Conservation (phyloP, 176 grass and related monocot species). For the Oryza meyeriana region DNA sequence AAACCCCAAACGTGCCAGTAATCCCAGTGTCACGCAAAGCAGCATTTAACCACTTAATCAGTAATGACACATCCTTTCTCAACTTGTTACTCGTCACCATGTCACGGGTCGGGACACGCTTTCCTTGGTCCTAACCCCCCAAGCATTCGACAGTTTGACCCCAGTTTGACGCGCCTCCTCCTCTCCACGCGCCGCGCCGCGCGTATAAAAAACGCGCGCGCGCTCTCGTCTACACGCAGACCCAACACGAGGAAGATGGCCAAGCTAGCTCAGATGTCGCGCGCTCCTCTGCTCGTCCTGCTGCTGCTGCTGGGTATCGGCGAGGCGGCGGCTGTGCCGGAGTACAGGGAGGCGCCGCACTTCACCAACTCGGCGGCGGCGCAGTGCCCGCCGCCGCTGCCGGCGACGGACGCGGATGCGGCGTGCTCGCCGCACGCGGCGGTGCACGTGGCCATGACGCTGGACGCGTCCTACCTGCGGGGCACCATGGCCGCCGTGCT, state of each 20-base stretch:
- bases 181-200: not conserved
- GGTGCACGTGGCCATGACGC: slow-evolving; percentile 90
- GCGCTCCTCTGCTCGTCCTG: not conserved
- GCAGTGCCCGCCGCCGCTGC: slow-evolving; percentile 37
- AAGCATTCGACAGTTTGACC: slow-evolving; percentile 33
- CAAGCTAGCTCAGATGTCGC: slow-evolving; percentile 10
- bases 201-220: slow-evolving; percentile 18
- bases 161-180: slow-evolving; percentile 19
- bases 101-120: slow-evolving; percentile 12
- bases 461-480: slow-evolving; percentile 72
- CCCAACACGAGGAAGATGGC: not conserved
- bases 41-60: not conserved
- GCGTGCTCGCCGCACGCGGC: slow-evolving; percentile 55
- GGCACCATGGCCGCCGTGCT: slow-evolving; percentile 79
- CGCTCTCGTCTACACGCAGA: not conserved
- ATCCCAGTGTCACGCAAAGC: not conserved
- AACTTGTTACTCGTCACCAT: not conserved
- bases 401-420: slow-evolving; percentile 16
- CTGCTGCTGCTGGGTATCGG: slow-evolving; percentile 10
- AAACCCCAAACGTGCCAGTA: not conserved
- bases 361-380: slow-evolving; percentile 52
- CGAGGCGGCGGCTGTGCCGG: slow-evolving; percentile 7
- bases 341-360: slow-evolving; percentile 39
- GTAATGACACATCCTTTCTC: not conserved
- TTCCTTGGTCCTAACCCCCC: not conserved